Evolutionary conservation across 495 filamentous ascomycete genomes (phyloP), one percentile per base, ranked within the genome.

Genomic region (Talaromyces adpressus): DNA sequence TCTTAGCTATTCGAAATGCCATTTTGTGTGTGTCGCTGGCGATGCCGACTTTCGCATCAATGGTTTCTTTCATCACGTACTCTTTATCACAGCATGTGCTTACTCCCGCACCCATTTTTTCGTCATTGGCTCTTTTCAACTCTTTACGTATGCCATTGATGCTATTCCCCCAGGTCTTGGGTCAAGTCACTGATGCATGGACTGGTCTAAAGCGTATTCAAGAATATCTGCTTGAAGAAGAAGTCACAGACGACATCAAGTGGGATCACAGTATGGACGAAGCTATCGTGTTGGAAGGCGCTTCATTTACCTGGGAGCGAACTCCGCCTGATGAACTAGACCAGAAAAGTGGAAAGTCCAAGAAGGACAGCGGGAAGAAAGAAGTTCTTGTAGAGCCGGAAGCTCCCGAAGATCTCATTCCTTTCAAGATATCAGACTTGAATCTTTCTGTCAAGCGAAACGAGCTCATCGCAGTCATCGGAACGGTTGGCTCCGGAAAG

Each of bases 1-100:
- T 98, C 18, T 77, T 97, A 29, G 83, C 88, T 3, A 88, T 95
- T 61, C 84, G 92, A 66, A 94, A 93, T 68, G 92, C 79, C 22
- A 92, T 96, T 72, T 88, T 91, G 67, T 90, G 91, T 41, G 81
- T 93, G 41, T 85, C 84, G 2, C 82, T 89, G 76, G 88, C 89
- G 8, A 79, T 97, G 64, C 92, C 94, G 6, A 88, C 92, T 45
- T 96, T 96, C 68, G 92, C 93, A 4, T 93, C 93, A 7, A 97
- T 98, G 91, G 75, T 97, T 32, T 83, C 92, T 2, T 98, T 98
- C 75, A 92, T 98, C 72, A 95, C 92, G 5, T 97, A 91, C 71
- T 89, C 90, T 1, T 79, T 96, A 29, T 87, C 92, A 2, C 77
- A 87, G 39, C 88, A 93, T 67, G 70, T 69, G 12, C 81, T 96